Evolutionary conservation across 768 basidiomycete genomes (phyloP).

Genomic region (Tricholoma sp.): DNA sequence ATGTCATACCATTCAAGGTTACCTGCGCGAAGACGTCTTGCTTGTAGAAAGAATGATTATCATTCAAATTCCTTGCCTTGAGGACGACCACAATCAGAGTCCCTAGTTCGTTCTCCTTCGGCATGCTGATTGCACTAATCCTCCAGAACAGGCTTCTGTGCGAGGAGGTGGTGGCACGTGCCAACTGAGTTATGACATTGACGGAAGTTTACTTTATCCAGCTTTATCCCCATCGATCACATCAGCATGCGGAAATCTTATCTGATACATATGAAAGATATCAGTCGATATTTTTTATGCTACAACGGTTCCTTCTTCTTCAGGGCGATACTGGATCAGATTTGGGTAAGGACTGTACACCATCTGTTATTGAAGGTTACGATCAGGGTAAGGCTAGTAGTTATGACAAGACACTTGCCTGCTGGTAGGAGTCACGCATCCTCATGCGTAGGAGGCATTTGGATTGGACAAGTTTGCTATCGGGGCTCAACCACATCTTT

Average conservation of each 20-base stretch:
- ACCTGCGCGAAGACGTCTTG: conserved; percentile 83
- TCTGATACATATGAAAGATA: too few species aligned
- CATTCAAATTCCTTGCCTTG: conserved; percentile 76
- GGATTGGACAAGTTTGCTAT: conserved; percentile 36
- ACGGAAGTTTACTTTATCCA: too few species aligned
- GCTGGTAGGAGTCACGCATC: conserved; percentile 49
- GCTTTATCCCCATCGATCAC: neutral
- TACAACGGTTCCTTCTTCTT: neutral
- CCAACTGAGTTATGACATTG: too few species aligned
- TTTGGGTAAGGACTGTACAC: conserved; percentile 50
- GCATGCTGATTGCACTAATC: conserved; percentile 15
- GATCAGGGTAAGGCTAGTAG: neutral
- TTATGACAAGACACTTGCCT: conserved; percentile 31
- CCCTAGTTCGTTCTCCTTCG: conserved; percentile 54
- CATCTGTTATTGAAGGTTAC: conserved; percentile 29
- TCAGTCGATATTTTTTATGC: too few species aligned
- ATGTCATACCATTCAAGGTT: conserved; percentile 42
- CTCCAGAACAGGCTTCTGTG: neutral
- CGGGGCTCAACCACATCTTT: conserved; percentile 41
- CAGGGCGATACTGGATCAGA: conserved; percentile 45
- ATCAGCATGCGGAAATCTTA: too few species aligned
- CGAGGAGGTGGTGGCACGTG: neutral
- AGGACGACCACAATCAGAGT: conserved; percentile 83
- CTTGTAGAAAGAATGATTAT: conserved; percentile 84
- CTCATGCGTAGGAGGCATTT: conserved; percentile 60